Evolutionary conservation across 768 basidiomycete genomes (phyloP).

Genomic region (Collybiopsis luxurians): DNA sequence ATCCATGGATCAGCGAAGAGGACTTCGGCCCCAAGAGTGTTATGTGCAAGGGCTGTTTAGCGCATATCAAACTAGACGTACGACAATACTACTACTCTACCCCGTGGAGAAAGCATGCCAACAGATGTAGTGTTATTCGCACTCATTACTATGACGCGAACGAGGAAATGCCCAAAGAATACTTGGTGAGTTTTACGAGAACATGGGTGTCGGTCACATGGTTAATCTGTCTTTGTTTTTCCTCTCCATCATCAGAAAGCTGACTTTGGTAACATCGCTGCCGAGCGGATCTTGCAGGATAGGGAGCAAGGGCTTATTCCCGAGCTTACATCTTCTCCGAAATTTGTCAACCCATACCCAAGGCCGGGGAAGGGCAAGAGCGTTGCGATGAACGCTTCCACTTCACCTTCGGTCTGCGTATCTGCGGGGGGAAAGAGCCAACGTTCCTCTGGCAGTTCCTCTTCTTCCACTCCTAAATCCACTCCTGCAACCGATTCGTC

Average conservation of each 20-base stretch:
- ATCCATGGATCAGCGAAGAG: not conserved
- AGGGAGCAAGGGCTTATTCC: not conserved
- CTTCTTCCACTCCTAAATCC: no score
- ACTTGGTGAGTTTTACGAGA: slow-evolving; percentile 1
- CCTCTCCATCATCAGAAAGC: not conserved
- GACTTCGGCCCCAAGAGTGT: not conserved
- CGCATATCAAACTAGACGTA: not conserved
- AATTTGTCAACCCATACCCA: not conserved
- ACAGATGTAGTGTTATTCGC: not conserved
- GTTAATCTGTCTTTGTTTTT: not conserved
- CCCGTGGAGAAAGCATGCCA: not conserved
- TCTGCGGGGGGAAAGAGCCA: no score
- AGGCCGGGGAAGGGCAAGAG: not conserved
- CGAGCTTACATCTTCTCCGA: not conserved
- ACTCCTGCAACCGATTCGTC: no score
- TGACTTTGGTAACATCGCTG: not conserved
- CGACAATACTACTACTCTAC: not conserved
- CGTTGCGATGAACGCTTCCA: no score
- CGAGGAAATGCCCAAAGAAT: not conserved
- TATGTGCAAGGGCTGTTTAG: not conserved
- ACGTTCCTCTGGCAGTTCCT: no score
- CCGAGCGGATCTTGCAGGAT: not conserved
- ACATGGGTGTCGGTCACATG: not conserved
- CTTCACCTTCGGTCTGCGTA: no score
- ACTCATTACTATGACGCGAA: not conserved